Evolutionary conservation across 306 rosid genomes (phyloP), one percentile per base, ranked within the genome.

Genomic region (Rosa rugosa): DNA sequence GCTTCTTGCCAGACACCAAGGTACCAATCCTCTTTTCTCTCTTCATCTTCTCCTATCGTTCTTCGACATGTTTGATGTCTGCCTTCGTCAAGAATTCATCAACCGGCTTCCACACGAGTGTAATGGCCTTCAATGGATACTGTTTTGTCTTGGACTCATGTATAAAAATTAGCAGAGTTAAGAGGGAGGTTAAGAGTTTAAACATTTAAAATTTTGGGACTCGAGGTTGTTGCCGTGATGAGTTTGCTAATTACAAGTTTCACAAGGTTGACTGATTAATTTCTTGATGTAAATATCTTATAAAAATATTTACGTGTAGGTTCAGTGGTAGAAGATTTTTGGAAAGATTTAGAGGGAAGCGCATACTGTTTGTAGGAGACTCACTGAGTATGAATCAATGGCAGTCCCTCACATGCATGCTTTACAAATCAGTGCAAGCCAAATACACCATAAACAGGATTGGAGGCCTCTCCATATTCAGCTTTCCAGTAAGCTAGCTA

Each of bases 321-420:
- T 70, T 81, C 6, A 23, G 31, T 3, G 81, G 78, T 1, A 42
- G 14, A 0, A 36, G 4, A 14, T 77, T 77, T 45, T 11, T 82
- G 10, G 64, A 45, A 22, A 62, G 69, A 65, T 63, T 6, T 17
- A 77, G 47, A 71, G 34, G 60, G 9, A 82, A 82, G 75, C 25
- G 62, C 11, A 72, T 82, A 22, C 31, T 77, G 70, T 77, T 82
- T n/a, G 75, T 82, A 5, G 85, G 81, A 4, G 85, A 82, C 45
- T 77, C 65, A 31, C 42, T 77, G 40, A 77, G 85, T 68, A 31
- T 82, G 53, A 77, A 77, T 22, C 81, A 81, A 62, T 81, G 84
- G 81, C 77, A 70, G 62, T 81, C 70, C 11, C 78, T 91, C 69
- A 78, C 85, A 68, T 87, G 92, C 83, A 78, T 88, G 91, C 78